Evolutionary conservation across 164 flowering plant species (phyloP).

Genomic region (Liquidambar formosana): DNA sequence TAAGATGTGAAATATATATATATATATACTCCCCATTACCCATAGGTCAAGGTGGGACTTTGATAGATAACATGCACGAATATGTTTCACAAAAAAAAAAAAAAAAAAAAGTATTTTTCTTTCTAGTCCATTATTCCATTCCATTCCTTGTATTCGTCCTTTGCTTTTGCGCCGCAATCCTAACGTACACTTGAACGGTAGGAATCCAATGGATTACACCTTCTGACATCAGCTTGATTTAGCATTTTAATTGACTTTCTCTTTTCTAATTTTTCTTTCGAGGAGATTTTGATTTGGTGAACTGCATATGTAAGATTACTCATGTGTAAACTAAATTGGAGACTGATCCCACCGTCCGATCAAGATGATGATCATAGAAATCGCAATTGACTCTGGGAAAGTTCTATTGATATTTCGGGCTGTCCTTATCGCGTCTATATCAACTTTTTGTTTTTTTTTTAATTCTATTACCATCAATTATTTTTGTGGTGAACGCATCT

Average conservation of each 20-base stretch:
- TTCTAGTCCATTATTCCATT: too few species aligned
- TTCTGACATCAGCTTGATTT: not conserved
- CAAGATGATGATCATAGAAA: not conserved
- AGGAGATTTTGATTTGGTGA: not conserved
- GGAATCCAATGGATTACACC: not conserved
- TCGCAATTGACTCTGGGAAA: too few species aligned
- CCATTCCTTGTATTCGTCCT: slow-evolving; percentile 3
- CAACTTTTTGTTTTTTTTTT: too few species aligned
- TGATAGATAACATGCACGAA: too few species aligned
- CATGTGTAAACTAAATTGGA: not conserved
- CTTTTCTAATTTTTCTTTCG: not conserved
- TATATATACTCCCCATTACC: not conserved
- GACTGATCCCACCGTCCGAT: not conserved
- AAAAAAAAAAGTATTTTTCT: too few species aligned
- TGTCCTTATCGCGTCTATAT: not conserved
- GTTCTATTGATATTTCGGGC: not conserved
- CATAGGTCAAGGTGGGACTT: not conserved
- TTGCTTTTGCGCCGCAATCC: slow-evolving; percentile 18
- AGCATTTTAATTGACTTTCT: slow-evolving; percentile 8
- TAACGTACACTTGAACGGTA: slow-evolving; percentile 2
- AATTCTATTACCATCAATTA: not conserved
- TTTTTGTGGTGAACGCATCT: not conserved
- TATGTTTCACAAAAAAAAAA: too few species aligned
- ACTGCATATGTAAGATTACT: not conserved
- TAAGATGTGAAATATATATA: too few species aligned